A percentile compares a stretch with the other conserved stretches of the same genome.
Conservation (phyloP, 441 rosid species). For the Capsella rubella region DNA sequence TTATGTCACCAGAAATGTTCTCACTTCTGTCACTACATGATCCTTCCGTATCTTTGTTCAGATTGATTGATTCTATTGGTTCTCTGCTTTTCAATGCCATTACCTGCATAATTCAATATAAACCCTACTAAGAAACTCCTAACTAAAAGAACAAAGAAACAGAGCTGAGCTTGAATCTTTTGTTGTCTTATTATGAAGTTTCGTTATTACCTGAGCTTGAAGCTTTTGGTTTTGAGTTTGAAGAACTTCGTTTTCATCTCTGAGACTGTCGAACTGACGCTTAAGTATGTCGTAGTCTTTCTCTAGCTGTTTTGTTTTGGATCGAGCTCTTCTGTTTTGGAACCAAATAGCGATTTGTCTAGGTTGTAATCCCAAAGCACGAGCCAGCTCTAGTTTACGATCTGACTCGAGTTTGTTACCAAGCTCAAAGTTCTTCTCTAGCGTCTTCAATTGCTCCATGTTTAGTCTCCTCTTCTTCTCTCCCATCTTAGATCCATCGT, state of each 20-base stretch:
- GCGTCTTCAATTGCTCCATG: conserved; percentile 88
- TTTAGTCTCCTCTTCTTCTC: conserved; percentile 93
- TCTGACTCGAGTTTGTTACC: conserved; percentile 97
- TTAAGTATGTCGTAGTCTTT: conserved; percentile 86
- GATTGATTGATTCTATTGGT: conserved; percentile 81
- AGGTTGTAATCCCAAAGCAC: conserved; percentile 88
- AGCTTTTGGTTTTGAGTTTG: conserved; percentile 83
- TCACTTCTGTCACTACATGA: conserved; percentile 94
- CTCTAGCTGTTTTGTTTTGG: conserved; percentile 96
- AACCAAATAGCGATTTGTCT: conserved; percentile 98
- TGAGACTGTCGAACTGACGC: conserved; percentile 70
- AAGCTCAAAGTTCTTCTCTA: conserved; percentile 90
- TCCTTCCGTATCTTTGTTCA: conserved; percentile 95
- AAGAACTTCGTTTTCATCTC: conserved; percentile 76
- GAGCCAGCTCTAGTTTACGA: conserved; percentile 90
- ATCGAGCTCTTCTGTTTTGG: conserved; percentile 94
- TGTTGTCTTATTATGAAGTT: neutral
- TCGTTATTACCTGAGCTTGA: conserved; percentile 65
- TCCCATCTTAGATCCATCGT: conserved; percentile 90
- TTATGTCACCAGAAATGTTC: conserved; percentile 77
- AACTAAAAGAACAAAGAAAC: neutral
- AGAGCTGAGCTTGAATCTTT: neutral
- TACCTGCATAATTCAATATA: conserved; percentile 51
- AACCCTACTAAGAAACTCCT: neutral
- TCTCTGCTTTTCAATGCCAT: conserved; percentile 84